A percentile compares a stretch with the other conserved stretches of the same genome.
Conservation (phyloP, 306 rosid genomes). For the Ormosia emarginata region DNA sequence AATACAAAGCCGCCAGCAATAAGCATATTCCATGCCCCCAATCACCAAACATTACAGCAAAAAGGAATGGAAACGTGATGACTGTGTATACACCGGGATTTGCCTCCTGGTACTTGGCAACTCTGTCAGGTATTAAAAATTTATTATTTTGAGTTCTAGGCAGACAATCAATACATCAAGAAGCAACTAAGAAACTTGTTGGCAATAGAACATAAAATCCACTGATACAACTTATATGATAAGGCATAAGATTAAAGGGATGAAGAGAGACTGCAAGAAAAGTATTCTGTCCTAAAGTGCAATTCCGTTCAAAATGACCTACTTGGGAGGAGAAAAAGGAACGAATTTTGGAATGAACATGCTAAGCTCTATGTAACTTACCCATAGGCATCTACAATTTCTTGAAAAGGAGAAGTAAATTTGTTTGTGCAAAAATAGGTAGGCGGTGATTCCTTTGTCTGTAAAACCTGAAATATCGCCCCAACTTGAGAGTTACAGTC, state of each 20-base stretch:
- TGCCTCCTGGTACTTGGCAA: constrained; percentile 78
- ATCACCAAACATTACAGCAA: constrained; percentile 88
- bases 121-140: constrained; percentile 34
- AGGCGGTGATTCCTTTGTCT: constrained; percentile 64
- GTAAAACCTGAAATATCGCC: constrained; percentile 66
- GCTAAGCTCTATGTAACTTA: constrained; percentile 31
- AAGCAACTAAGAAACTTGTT: not conserved
- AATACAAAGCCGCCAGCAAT: constrained; percentile 65
- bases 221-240: not conserved
- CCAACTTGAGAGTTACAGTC: constrained; percentile 66
- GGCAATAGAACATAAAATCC: constrained; percentile 6
- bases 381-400: constrained; percentile 89
- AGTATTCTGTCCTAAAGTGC: not conserved
- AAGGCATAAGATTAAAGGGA: not conserved
- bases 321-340: not conserved
- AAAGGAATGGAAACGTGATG: constrained; percentile 80
- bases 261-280: not conserved
- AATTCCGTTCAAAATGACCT: not conserved
- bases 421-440: constrained; percentile 70
- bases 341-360: not conserved
- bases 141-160: not conserved
- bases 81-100: constrained; percentile 77
- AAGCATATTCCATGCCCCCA: constrained; percentile 90
- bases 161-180: not conserved
- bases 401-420: constrained; percentile 72